Evolutionary conservation across 2,329 filamentous ascomycete genomes (phyloP).

Genomic region (Sporothrix humicola): DNA sequence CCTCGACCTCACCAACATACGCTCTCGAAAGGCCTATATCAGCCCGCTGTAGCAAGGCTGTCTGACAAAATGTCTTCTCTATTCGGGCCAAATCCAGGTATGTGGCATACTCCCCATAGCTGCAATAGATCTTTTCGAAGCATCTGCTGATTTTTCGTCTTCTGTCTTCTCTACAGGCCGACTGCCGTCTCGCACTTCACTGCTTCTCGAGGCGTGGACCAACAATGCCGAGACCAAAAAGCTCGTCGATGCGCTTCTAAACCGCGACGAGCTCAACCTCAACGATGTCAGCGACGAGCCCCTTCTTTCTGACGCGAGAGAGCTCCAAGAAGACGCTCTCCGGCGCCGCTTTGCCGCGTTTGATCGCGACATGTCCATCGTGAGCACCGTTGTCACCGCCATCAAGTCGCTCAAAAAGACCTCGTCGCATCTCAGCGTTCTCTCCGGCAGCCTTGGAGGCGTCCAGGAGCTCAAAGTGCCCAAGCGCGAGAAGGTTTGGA

Average conservation of each 20-base stretch:
- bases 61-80: slow-evolving; percentile 28
- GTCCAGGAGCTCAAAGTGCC: slow-evolving; percentile 26
- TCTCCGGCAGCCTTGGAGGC: not conserved
- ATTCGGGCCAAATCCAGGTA: slow-evolving; percentile 36
- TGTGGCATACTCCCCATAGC: not conserved
- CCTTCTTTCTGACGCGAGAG: not conserved
- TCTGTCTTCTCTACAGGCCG: slow-evolving; percentile 24
- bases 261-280: not conserved
- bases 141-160: not conserved
- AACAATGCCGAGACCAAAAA: slow-evolving; percentile 30
- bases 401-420: slow-evolving; percentile 32
- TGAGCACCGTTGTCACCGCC: slow-evolving; percentile 34
- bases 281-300: not conserved
- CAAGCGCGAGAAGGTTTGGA: not conserved
- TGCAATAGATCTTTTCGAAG: not conserved
- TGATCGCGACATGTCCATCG: slow-evolving; percentile 33
- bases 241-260: slow-evolving; percentile 31
- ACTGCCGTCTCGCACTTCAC: slow-evolving; percentile 33
- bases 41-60: not conserved
- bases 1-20: not conserved
- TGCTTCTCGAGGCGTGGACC: slow-evolving; percentile 37
- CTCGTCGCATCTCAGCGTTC: slow-evolving; percentile 20
- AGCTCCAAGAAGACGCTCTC: not conserved
- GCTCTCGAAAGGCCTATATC: not conserved
- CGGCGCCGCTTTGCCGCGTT: slow-evolving; percentile 30